These are phyloP conservation scores for Eucalyptus polybractea DNA, from an alignment of 345 rosid genomes.

Conservation along the genomic window DNA sequence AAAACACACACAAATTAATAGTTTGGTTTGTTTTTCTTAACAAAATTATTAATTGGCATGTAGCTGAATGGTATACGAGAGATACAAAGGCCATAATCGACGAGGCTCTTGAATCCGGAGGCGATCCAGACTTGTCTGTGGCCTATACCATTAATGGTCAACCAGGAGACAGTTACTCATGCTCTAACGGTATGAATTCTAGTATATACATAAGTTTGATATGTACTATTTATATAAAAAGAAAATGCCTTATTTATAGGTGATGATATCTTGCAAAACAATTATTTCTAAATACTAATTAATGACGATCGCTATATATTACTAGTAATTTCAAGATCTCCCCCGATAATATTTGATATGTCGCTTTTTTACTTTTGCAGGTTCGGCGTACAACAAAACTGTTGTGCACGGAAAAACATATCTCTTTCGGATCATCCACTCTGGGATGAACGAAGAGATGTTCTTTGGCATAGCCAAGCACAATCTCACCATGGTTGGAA, in stretches of 20 bases:
- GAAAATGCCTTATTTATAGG: background rate
- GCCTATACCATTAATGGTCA: background rate
- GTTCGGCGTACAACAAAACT: background rate
- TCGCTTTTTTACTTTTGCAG: background rate
- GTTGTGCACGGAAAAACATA: background rate
- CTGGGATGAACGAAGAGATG: background rate
- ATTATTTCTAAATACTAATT: background rate
- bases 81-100: background rate
- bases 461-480: background rate
- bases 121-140: background rate
- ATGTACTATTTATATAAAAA: background rate
- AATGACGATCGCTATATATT: background rate
- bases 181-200: background rate
- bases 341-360: background rate
- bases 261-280: background rate
- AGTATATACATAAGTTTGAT: background rate
- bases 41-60: background rate
- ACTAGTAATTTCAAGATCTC: background rate
- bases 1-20: background rate
- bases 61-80: background rate
- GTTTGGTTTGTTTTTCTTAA: background rate
- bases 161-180: background rate
- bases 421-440: background rate
- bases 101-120: background rate
- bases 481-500: background rate